Percentiles rank a stretch among this genome's conserved stretches.
phyloP scores from a whole-genome alignment of 345 rosid genomes.

The Dipteronia sinensis region DNA sequence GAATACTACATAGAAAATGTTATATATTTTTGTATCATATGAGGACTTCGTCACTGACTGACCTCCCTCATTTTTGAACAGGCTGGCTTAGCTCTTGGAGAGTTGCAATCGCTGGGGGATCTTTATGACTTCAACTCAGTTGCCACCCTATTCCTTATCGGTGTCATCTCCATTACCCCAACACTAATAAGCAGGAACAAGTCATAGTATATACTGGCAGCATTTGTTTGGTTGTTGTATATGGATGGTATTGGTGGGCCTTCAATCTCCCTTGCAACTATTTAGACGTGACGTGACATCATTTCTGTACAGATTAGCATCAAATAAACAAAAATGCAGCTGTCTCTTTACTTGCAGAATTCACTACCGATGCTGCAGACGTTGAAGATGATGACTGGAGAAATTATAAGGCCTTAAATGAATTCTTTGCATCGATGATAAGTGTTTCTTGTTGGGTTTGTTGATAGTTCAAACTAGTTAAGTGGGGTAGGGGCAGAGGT shows the following conservation, averaged over 20 bases:
- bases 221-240: slow-evolving; percentile 19
- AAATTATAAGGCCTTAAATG: slow-evolving; percentile 14
- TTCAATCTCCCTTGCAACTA: neutral
- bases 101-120: slow-evolving; percentile 73
- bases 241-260: slow-evolving; percentile 18
- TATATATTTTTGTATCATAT: neutral
- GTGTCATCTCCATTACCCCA: slow-evolving; percentile 74
- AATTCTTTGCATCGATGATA: slow-evolving; percentile 2
- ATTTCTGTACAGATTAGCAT: slow-evolving; percentile 34
- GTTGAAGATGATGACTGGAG: slow-evolving; percentile 16
- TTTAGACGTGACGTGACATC: neutral
- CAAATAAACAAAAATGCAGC: slow-evolving; percentile 26
- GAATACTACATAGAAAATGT: neutral
- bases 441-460: slow-evolving; percentile 6
- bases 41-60: neutral
- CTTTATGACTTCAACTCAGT: slow-evolving; percentile 85
- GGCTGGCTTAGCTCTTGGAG: slow-evolving; percentile 96
- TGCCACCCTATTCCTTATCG: slow-evolving; percentile 80
- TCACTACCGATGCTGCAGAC: slow-evolving; percentile 13
- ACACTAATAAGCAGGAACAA: slow-evolving; percentile 61
- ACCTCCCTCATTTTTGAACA: slow-evolving; percentile 31
- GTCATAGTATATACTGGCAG: slow-evolving; percentile 22
- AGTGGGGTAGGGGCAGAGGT: too few species aligned
- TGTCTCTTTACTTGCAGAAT: slow-evolving; percentile 4
- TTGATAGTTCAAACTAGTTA: neutral